Base-by-base conservation (phyloP, 495 filamentous ascomycete genomes). In the Aspergillus carlsbadensis region DNA sequence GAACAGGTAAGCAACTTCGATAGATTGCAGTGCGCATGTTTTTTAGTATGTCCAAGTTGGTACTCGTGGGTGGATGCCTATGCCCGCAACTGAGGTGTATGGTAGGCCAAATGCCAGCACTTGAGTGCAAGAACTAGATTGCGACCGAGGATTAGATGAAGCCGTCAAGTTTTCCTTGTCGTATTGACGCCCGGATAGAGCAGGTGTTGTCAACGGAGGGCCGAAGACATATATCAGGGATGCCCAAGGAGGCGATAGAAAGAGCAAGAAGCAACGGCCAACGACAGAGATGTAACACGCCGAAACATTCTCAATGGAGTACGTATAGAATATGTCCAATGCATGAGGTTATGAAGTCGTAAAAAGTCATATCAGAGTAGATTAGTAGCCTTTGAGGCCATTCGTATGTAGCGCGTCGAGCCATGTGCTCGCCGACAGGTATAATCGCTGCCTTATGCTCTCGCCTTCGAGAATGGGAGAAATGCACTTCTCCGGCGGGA, bases 41-140 rank as follows among this genome's bases (percentile, higher is more conserved):
- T 20, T 21, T 44, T 44, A 34, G 44, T 34, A 34, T 6, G 13
- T 46, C 26, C 7, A 31, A 33, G 13, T 24, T 47, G 44, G 22
- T 11, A 31, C 10, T 1, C 26, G 7, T 21, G 17, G 26, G 20
- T 41, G 39, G n/a, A n/a, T n/a, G 26, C 26, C 4, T 29, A 29
- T 29, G 26, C 26, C 3, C 4, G 26, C 26, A 29, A 3, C 26
- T 3, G 4, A 8, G 26, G 26, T 29, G 26, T 29, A 29, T 2
- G 22, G 26, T 24, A 26, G 15, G 47, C 47, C 42, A 47, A 55
- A 55, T 55, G 53, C 53, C 53, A 56, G 53, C 42, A 55, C 42
- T 55, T 47, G 52, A 55, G 52, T 39, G 10, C 8, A 54, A 22
- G 41, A 22, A 44, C 1, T 17, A 53, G 34, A 7, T 36, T 26